phyloP scores from a whole-genome alignment of 2,329 filamentous ascomycete species.

The Diaporthe destruens region DNA sequence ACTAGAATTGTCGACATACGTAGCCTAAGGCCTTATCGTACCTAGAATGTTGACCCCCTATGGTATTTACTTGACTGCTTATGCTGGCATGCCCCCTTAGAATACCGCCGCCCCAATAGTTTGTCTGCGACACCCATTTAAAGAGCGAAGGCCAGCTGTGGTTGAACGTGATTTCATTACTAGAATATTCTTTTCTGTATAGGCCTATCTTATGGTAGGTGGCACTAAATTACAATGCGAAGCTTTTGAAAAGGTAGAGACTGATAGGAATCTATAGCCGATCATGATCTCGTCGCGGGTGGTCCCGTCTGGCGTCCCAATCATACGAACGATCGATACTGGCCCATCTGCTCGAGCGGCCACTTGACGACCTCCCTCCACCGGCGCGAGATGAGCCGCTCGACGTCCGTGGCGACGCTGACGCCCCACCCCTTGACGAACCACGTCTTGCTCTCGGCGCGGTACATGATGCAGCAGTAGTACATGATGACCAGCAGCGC shows the following conservation, averaged over 20 bases:
- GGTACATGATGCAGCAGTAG: slow-evolving; percentile 46
- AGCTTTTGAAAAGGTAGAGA: slow-evolving; percentile 20
- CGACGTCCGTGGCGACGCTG: slow-evolving; percentile 22
- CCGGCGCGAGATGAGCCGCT: slow-evolving; percentile 29
- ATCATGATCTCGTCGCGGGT: slow-evolving; percentile 3
- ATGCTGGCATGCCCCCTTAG: too few species aligned
- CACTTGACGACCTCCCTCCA: slow-evolving; percentile 36
- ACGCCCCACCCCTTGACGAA: slow-evolving; percentile 40
- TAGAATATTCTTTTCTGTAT: slow-evolving; percentile 18
- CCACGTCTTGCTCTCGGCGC: slow-evolving; percentile 43
- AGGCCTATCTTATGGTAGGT: not conserved
- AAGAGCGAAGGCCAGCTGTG: too few species aligned
- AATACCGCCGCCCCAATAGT: too few species aligned
- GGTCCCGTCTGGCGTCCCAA: not conserved
- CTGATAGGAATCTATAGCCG: slow-evolving; percentile 22
- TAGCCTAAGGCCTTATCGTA: too few species aligned
- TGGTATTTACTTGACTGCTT: too few species aligned
- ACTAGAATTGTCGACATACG: too few species aligned
- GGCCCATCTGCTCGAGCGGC: slow-evolving; percentile 37
- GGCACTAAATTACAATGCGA: slow-evolving; percentile 27
- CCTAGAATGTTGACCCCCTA: too few species aligned
- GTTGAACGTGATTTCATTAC: slow-evolving; percentile 1
- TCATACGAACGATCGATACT: slow-evolving; percentile 16
- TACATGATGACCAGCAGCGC: slow-evolving; percentile 44
- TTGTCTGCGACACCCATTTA: not conserved